phyloP scores from a whole-genome alignment of 495 filamentous ascomycete species.

The Talaromyces thailandensis region DNA sequence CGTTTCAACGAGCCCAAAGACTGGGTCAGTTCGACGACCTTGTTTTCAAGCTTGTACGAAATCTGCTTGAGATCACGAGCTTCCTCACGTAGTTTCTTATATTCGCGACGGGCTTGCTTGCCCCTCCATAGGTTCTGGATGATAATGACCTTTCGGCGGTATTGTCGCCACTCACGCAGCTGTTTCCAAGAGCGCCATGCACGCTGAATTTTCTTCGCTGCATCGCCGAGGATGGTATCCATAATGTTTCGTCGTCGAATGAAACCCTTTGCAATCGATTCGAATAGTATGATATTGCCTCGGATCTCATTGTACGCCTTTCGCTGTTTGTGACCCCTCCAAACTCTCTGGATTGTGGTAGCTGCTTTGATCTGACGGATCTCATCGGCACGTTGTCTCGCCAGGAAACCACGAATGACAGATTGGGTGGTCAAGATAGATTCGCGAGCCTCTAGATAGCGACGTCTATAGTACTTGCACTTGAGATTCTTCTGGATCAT shows the following conservation, averaged over 20 bases:
- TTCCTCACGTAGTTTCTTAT: conserved; percentile 88
- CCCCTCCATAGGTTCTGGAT: conserved; percentile 93
- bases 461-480: conserved; percentile 88
- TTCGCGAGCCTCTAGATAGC: conserved; percentile 77
- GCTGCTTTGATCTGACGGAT: conserved; percentile 77
- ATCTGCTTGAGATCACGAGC: conserved; percentile 97
- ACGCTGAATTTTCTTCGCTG: conserved; percentile 82
- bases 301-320: conserved; percentile 68
- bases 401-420: conserved; percentile 59
- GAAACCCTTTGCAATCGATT: conserved; percentile 86
- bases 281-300: conserved; percentile 72
- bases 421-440: conserved; percentile 78
- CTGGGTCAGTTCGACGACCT: conserved; percentile 97
- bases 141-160: conserved; percentile 78
- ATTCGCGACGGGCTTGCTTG: conserved; percentile 66
- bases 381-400: conserved; percentile 70
- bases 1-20: conserved; percentile 81
- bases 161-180: conserved; percentile 75
- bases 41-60: conserved; percentile 98
- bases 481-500: conserved; percentile 99
- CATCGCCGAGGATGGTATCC: conserved; percentile 89
- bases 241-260: conserved; percentile 80
- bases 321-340: conserved; percentile 82
- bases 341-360: conserved; percentile 89
- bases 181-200: conserved; percentile 76